phyloP scores from a whole-genome alignment of 2,329 filamentous ascomycete genomes.

The Fusarium haematococcum region DNA sequence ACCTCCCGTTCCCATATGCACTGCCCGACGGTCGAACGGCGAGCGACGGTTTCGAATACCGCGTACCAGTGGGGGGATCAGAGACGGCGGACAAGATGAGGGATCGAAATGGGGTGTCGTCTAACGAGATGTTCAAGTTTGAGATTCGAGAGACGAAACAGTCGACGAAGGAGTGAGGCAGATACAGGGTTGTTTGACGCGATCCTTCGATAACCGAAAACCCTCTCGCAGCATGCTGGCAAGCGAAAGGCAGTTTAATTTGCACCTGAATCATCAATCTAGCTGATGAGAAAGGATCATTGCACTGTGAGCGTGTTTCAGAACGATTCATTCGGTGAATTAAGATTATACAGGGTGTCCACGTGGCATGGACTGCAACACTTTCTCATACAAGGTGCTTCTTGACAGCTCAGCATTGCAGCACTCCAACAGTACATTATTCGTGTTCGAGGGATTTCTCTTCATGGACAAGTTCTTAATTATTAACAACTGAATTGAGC shows the following conservation, averaged over 20 bases:
- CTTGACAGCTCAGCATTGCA: background rate
- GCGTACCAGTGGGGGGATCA: conserved; percentile 47
- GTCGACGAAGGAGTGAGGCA: background rate
- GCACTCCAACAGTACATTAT: background rate
- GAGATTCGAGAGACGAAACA: conserved; percentile 25
- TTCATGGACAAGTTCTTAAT: background rate
- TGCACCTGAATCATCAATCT: background rate
- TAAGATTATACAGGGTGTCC: background rate
- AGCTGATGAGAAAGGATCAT: background rate
- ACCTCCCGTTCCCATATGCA: conserved; percentile 70
- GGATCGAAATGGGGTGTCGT: conserved; percentile 45
- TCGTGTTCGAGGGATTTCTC: background rate
- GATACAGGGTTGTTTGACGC: background rate
- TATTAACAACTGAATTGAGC: background rate
- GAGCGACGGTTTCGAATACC: conserved; percentile 46
- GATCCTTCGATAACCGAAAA: background rate
- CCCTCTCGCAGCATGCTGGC: background rate
- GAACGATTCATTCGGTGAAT: background rate
- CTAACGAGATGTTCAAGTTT: conserved; percentile 49
- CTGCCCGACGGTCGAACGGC: conserved; percentile 52
- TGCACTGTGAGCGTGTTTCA: background rate
- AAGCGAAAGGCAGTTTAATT: background rate
- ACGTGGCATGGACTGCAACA: background rate
- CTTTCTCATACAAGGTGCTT: background rate
- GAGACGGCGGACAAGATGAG: conserved; percentile 50